A percentile compares a stretch with the other conserved stretches of the same genome.
Evolutionary conservation across 306 rosid genomes (phyloP).

Genomic region (Lotus japonicus): DNA sequence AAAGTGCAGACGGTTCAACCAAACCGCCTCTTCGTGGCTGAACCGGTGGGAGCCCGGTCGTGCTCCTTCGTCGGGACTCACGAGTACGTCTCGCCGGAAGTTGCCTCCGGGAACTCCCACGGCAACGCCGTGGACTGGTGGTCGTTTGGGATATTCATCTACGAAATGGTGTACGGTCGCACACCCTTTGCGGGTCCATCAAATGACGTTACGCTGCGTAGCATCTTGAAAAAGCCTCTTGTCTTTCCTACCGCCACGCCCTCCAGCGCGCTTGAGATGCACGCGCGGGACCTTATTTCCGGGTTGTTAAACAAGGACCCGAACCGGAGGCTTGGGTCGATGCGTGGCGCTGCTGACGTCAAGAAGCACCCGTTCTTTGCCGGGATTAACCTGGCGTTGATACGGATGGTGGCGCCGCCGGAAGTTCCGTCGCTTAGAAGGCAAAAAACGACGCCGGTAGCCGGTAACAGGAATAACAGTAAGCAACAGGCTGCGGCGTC

Average conservation of each 20-base stretch:
- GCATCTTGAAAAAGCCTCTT: constrained; percentile 60
- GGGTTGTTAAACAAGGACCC: constrained; percentile 67
- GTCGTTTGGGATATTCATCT: constrained; percentile 85
- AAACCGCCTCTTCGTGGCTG: constrained; percentile 86
- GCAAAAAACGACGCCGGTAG: constrained; percentile 34
- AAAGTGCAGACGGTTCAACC: constrained; percentile 53
- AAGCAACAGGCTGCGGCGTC: constrained; percentile 32
- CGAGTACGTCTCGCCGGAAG: constrained; percentile 93
- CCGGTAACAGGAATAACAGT: no score
- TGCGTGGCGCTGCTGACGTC: constrained; percentile 88
- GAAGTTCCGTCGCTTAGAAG: constrained; percentile 43
- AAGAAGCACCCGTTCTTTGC: constrained; percentile 72
- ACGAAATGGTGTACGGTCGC: constrained; percentile 79
- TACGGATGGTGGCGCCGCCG: constrained; percentile 70
- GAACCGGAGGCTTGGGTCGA: constrained; percentile 68
- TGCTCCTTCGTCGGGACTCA: constrained; percentile 94
- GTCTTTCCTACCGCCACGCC: constrained; percentile 51
- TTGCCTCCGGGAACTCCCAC: constrained; percentile 89
- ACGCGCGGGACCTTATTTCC: constrained; percentile 66
- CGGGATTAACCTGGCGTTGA: constrained; percentile 60
- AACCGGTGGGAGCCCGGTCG: constrained; percentile 78
- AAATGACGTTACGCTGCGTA: constrained; percentile 59
- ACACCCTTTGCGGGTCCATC: constrained; percentile 80
- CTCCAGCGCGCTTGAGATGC: constrained; percentile 46
- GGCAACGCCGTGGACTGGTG: constrained; percentile 99